A percentile compares a stretch with the other conserved stretches of the same genome.
Evolutionary conservation across 306 rosid species (phyloP).

Genomic region (Prunus mongolica): DNA sequence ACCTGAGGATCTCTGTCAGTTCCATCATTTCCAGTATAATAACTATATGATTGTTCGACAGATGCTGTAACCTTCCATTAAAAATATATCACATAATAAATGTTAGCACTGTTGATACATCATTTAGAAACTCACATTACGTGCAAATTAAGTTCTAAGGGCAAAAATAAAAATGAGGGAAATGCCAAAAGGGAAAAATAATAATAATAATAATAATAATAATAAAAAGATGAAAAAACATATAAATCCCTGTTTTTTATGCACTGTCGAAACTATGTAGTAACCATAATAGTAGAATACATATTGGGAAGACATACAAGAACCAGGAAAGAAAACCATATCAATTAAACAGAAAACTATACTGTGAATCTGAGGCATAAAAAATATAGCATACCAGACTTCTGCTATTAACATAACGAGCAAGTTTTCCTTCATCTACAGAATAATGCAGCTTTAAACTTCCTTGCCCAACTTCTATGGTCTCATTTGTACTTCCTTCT

Average conservation of each 20-base stretch:
- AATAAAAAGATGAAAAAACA: background rate
- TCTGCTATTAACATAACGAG: slow-evolving; percentile 46
- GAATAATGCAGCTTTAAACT: slow-evolving; percentile 66
- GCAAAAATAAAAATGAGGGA: background rate
- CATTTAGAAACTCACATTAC: background rate
- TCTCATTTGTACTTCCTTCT: slow-evolving; percentile 26
- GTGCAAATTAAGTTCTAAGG: background rate
- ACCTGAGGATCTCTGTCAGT: slow-evolving; percentile 40
- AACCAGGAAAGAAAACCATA: background rate
- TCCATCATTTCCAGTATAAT: slow-evolving; percentile 41
- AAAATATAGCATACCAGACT: slow-evolving; percentile 43
- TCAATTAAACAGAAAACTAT: background rate
- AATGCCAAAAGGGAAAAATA: background rate
- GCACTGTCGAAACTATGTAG: background rate
- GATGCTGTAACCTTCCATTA: slow-evolving; percentile 25
- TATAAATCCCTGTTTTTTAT: background rate
- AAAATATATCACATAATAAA: background rate
- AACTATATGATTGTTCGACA: slow-evolving; percentile 38
- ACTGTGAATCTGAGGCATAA: slow-evolving; percentile 11
- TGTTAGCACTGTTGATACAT: background rate
- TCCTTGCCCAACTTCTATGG: slow-evolving; percentile 62
- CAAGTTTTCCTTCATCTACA: slow-evolving; percentile 50
- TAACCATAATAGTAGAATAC: background rate
- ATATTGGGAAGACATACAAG: background rate
- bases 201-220: too few relatives aligned